These are phyloP conservation scores for Rhododendron henanense DNA, from an alignment of 148 eudicot genomes.

Conservation along the genomic window DNA sequence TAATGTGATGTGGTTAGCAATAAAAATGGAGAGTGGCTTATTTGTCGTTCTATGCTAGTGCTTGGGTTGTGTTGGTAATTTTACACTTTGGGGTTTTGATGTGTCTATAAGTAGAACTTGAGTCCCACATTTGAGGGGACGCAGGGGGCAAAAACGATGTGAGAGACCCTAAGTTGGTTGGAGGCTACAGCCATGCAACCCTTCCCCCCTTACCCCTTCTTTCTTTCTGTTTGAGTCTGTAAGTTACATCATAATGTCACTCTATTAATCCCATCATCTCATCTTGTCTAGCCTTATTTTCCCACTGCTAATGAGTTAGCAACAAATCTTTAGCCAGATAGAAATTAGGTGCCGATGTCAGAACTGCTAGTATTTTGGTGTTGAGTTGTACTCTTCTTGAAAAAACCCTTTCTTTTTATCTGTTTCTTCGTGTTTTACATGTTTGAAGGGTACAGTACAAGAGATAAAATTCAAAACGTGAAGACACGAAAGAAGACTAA, in stretches of 20 bases:
- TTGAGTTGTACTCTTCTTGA: neutral
- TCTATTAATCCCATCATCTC: neutral
- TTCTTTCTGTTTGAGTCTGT: neutral
- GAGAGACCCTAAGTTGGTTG: neutral
- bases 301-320: neutral
- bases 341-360: too few relatives aligned
- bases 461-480: neutral
- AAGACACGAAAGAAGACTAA: neutral
- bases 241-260: neutral
- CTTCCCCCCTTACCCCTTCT: neutral
- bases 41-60: neutral
- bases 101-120: neutral
- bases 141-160: neutral
- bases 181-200: neutral
- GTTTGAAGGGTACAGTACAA: neutral
- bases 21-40: neutral
- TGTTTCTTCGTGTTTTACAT: neutral
- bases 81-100: neutral
- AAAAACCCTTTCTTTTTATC: neutral
- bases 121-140: neutral
- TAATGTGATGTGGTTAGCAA: neutral
- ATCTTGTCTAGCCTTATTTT: neutral
- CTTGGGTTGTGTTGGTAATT: neutral
- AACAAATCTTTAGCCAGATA: neutral
- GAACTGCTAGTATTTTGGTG: neutral